phyloP scores from a whole-genome alignment of 2,329 filamentous ascomycete species.

The Pezicula carpinea region DNA sequence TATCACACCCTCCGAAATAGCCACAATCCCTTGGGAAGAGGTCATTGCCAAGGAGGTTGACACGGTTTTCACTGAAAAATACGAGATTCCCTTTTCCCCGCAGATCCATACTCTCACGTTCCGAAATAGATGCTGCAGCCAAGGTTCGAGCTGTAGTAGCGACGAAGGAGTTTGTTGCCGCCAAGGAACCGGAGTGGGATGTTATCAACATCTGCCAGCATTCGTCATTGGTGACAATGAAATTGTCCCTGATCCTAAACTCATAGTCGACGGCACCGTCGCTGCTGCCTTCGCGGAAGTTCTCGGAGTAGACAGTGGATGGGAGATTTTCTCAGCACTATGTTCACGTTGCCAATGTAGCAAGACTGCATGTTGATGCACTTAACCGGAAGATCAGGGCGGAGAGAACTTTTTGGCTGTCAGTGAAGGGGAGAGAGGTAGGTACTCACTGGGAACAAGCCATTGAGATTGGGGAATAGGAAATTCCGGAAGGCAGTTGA shows the following conservation, averaged over 20 bases:
- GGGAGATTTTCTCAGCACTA: slow-evolving; percentile 13
- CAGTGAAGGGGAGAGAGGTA: slow-evolving; percentile 14
- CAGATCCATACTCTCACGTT: slow-evolving; percentile 12
- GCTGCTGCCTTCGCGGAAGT: slow-evolving; percentile 13
- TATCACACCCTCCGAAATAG: slow-evolving; percentile 36
- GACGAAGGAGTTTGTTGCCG: slow-evolving; percentile 18
- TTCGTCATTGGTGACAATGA: slow-evolving; percentile 21
- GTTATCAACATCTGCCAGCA: slow-evolving; percentile 21
- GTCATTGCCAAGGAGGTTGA: slow-evolving; percentile 18
- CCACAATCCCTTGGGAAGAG: slow-evolving; percentile 35
- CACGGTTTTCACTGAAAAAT: slow-evolving; percentile 16
- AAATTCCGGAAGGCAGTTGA: slow-evolving; percentile 28
- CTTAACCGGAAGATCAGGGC: slow-evolving; percentile 15
- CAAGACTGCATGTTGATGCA: slow-evolving; percentile 16
- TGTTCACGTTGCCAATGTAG: slow-evolving; percentile 19
- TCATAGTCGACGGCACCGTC: slow-evolving; percentile 13
- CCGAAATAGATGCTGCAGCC: slow-evolving; percentile 28
- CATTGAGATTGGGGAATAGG: slow-evolving; percentile 31
- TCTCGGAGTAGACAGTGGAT: slow-evolving; percentile 15
- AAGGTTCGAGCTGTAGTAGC: slow-evolving; percentile 25
- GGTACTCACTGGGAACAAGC: slow-evolving; percentile 34
- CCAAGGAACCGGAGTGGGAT: slow-evolving; percentile 15
- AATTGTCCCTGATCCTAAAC: slow-evolving; percentile 12
- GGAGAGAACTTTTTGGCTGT: slow-evolving; percentile 18
- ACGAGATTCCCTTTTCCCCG: slow-evolving; percentile 16